Evolutionary conservation across 2,329 filamentous ascomycete species (phyloP), one percentile per base, ranked within the genome.

Genomic region (Piedraia hortae): DNA sequence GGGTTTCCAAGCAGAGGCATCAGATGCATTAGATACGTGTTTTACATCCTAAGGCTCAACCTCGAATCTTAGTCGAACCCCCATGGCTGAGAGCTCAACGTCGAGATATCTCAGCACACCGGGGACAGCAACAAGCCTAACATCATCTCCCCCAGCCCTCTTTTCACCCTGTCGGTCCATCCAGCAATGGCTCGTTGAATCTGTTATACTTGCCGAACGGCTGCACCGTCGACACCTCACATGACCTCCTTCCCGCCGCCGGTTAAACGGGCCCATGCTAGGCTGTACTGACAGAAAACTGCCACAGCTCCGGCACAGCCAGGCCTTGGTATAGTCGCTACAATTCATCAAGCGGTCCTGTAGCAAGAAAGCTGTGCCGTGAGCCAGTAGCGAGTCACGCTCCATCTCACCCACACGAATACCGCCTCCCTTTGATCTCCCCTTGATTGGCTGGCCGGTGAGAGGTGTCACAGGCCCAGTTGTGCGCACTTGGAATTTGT

Each of bases 381-480:
- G 85, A 4, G 85, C 85, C 26, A 97, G 62, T 11, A 97, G 56
- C 3, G 82, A 75, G 46, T 97, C 85, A 33, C 85, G 72, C 52
- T 97, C 85, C 85, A 97, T 97, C 49, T 97, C 85, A 48, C 85
- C 85, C 14, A 97, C 82, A 56, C 85, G 78, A 43, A 97, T 91
- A 67, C 85, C 85, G 51, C 85, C 85, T 41, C 82, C 85, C 48
- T 82, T 75, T 44, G 88, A 85, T 44, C 85, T 61, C 31, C 85
- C 85, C 54, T 93, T 91, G 56, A 97, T 85, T 18, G 85, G 85
- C 44, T 97, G 85, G 14, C 82, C 80, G 1, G 82, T 93, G 9
- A 85, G 64, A 12, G 70, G 63, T 24, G 85, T 85, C 19, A 91
- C 71, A 1, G 80, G 80, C 24, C 85, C 85, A 0, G 85, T 93